Evolutionary conservation across 2,329 filamentous ascomycete genomes (phyloP).

Genomic region (Venturia nashicola): DNA sequence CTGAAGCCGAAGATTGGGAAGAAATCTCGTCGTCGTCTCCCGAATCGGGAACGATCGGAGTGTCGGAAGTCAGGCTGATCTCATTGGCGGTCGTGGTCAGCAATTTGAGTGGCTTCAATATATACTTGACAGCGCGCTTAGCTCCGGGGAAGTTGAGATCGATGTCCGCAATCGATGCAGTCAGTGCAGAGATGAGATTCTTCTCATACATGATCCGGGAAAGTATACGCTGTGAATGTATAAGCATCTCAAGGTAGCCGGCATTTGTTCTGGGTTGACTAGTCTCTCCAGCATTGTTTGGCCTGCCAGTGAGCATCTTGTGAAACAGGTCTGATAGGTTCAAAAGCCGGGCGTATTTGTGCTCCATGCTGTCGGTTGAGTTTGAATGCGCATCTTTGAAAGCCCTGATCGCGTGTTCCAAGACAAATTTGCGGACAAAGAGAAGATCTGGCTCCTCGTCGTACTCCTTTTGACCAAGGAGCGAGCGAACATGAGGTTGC

Average conservation of each 20-base stretch:
- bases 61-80: constrained; percentile 69
- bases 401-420: constrained; percentile 83
- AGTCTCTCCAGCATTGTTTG: constrained; percentile 33
- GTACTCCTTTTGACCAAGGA: constrained; percentile 46
- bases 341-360: constrained; percentile 78
- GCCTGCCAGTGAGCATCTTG: constrained; percentile 74
- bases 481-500: constrained; percentile 38
- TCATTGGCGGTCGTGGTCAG: constrained; percentile 79
- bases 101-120: constrained; percentile 76
- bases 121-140: constrained; percentile 92
- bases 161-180: constrained; percentile 84
- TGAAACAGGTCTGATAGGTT: constrained; percentile 85
- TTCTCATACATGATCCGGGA: constrained; percentile 98
- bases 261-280: constrained; percentile 23
- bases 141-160: constrained; percentile 90
- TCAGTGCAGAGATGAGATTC: constrained; percentile 80
- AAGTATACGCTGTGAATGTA: constrained; percentile 64
- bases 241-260: constrained; percentile 15
- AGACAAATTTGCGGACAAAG: constrained; percentile 87
- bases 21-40: constrained; percentile 74
- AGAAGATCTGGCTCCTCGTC: constrained; percentile 75
- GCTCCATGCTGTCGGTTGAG: constrained; percentile 68
- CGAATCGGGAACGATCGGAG: constrained; percentile 53
- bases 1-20: constrained; percentile 78
- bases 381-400: constrained; percentile 71